These are phyloP conservation scores for Halophytophthora batemanensis DNA, from an alignment of 352 stramenopile genomes.

Conservation along the genomic window DNA sequence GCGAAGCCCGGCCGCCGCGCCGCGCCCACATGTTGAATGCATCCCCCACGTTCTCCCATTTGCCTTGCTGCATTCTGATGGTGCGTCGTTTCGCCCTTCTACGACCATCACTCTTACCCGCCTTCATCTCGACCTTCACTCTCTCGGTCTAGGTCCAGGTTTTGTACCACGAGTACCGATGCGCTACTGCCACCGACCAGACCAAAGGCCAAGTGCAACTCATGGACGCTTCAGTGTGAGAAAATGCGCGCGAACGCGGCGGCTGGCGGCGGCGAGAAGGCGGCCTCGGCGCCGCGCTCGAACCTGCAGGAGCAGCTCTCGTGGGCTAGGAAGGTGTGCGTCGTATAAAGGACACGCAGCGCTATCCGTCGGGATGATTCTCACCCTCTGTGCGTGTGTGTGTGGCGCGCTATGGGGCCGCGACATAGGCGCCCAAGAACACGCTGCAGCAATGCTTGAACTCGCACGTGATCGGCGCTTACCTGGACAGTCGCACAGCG, in stretches of 20 bases:
- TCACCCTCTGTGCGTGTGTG: conserved; percentile 6
- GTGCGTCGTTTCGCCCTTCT: no score
- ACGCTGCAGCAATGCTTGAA: conserved; percentile 73
- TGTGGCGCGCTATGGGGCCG: background rate
- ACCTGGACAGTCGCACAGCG: conserved; percentile 53
- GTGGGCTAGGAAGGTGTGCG: conserved; percentile 52
- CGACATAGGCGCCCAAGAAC: conserved; percentile 30
- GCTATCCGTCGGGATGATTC: conserved; percentile 1
- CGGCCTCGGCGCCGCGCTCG: conserved; percentile 20
- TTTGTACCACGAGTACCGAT: no score
- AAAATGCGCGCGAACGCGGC: conserved; percentile 18
- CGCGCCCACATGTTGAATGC: no score
- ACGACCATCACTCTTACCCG: no score
- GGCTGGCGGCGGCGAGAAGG: background rate
- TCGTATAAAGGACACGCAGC: background rate
- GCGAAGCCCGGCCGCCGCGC: background rate
- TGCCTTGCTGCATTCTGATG: no score
- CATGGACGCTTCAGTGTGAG: no score
- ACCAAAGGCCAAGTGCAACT: no score
- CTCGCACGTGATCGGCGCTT: conserved; percentile 70
- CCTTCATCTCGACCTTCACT: no score
- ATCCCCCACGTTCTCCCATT: no score
- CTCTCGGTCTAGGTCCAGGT: no score
- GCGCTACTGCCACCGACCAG: no score
- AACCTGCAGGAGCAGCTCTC: conserved; percentile 66